Base-by-base conservation (phyloP, 306 rosid genomes). In the Trifolium pratense region DNA sequence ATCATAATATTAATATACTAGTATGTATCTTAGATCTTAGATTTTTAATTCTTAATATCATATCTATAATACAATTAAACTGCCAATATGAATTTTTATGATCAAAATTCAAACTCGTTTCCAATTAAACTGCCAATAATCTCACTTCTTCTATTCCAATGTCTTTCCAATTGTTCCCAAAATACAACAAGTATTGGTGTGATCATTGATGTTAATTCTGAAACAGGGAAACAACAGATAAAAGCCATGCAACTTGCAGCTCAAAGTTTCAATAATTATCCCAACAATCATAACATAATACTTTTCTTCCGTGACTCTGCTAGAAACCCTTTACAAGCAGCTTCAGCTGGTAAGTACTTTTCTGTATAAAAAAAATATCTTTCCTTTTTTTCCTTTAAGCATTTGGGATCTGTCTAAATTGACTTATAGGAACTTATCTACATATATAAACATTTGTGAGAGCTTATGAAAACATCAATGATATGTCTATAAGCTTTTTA, bases 161-260 rank as follows among this genome's bases (percentile, higher is more conserved):
- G 73, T 64, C 21, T 20, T 18, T 65, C 49, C 25, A 32, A 21
- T 17, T 26, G 48, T 61, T 23, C 49, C 5, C 64, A 76, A 71
- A 53, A 43, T 36, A 60, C 36, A 0, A 36, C 51, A 20, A 58
- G 52, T 52, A 32, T 84, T 71, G 88, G 88, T n/a, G 85, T 71
- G 18, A 34, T 81, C 31, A 29, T 84, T 60, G 83, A 84, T 78
- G 36, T 71, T 48, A 60, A 66, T 45, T 81, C 88, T 55, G 57
- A 56, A 14, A 53, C 5, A 0, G 85, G 83, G 16, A 66, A 60
- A 25, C 81, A 78, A 70, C 83, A 75, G 45, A 75, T 7, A 75
- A 63, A 15, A 42, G 81, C 83, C 60, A 78, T 84, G 79, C 77
- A 81, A 66, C 29, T 84, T 59, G 85, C 85, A 70, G 81, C 70